These are phyloP conservation scores for Neoboletus magnificus DNA, from an alignment of 768 basidiomycete species.

Conservation along the genomic window DNA sequence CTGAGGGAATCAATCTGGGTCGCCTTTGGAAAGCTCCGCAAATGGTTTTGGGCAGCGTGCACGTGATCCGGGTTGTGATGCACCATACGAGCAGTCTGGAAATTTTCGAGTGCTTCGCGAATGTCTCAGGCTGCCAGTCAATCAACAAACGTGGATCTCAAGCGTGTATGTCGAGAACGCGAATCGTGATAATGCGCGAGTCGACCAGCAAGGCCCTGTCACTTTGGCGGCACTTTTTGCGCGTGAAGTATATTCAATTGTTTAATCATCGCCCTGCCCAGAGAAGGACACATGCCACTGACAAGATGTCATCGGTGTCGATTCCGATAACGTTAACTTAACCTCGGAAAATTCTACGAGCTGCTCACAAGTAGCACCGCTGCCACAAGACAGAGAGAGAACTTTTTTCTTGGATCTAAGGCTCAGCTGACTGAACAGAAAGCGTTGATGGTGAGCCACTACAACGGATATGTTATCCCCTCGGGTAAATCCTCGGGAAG, in stretches of 20 bases:
- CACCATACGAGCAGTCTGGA: constrained; percentile 7
- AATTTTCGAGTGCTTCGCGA: constrained; percentile 2
- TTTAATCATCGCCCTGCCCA: background rate
- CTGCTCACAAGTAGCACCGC: background rate
- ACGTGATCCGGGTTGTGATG: background rate
- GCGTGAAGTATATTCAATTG: background rate
- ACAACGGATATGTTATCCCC: constrained; percentile 5
- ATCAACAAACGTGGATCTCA: background rate
- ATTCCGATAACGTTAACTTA: constrained; percentile 5
- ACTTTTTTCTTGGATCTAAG: constrained; percentile 5
- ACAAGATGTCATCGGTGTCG: constrained; percentile 4
- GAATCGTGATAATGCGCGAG: constrained; percentile 3
- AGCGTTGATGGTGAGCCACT: constrained; percentile 9
- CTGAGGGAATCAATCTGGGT: background rate
- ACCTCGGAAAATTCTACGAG: constrained; percentile 8
- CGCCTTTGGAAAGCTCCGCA: background rate
- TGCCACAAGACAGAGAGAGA: constrained; percentile 4
- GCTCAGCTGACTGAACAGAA: constrained; percentile 6
- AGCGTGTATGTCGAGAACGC: background rate
- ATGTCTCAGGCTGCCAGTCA: background rate
- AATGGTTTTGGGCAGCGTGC: background rate
- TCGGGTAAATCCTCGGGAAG: constrained; percentile 5
- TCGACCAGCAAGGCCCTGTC: background rate
- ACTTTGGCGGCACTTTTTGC: background rate
- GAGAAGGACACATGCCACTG: background rate